A percentile compares a stretch with the other conserved stretches of the same genome.
phyloP scores from a whole-genome alignment of 2,329 filamentous ascomycete genomes.

The Phialophora chinensis region DNA sequence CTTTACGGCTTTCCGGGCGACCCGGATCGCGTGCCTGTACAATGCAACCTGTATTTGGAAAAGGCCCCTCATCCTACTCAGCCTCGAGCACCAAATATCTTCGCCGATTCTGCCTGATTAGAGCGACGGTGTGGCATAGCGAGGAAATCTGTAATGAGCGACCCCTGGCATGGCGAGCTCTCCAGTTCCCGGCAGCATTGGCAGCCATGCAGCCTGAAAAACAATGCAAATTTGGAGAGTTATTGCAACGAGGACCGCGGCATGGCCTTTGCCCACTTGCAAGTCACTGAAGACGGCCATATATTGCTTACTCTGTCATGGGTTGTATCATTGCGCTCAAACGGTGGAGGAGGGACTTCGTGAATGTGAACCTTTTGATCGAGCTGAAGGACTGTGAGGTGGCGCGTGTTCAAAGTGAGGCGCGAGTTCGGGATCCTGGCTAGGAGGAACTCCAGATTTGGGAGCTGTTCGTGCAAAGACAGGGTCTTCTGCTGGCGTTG shows the following conservation, averaged over 20 bases:
- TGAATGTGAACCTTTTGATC: conserved; percentile 34
- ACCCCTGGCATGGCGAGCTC: not conserved
- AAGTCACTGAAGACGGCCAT: not conserved
- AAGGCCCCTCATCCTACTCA: not conserved
- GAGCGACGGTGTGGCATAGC: not conserved
- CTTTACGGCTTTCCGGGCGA: conserved; percentile 5
- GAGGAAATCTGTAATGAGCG: not conserved
- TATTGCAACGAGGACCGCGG: not conserved
- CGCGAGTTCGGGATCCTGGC: conserved; percentile 54
- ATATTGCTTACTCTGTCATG: too few relatives aligned
- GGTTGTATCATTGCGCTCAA: conserved; percentile 13
- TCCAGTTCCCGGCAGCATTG: not conserved
- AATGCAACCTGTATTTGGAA: not conserved
- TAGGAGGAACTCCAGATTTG: conserved; percentile 50
- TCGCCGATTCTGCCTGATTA: not conserved
- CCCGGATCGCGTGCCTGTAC: conserved; percentile 1
- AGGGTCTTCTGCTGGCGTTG: conserved; percentile 53
- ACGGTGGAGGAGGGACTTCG: conserved; percentile 27
- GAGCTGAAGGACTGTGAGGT: conserved; percentile 33
- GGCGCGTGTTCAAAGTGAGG: conserved; percentile 53
- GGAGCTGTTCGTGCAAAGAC: conserved; percentile 48
- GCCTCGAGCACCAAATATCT: conserved; percentile 1
- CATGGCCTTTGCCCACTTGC: not conserved
- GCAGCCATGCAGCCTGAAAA: not conserved
- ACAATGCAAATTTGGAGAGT: not conserved